These are phyloP conservation scores for Nakaseomyces kungkrabaensis DNA, from an alignment of 1,139 yeast species.

Conservation along the genomic window DNA sequence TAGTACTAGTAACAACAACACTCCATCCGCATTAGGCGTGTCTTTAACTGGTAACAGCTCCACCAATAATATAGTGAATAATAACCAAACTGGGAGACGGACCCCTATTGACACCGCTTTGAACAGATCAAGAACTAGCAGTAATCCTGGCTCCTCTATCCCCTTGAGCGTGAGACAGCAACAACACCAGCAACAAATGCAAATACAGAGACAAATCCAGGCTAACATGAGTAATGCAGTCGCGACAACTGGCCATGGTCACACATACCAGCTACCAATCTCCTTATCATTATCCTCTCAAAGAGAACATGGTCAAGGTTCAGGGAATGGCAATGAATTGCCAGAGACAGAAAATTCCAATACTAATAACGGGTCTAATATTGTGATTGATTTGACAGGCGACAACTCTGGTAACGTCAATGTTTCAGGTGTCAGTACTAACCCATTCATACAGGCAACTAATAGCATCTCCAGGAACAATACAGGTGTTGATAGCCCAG, in stretches of 20 bases:
- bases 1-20: background rate
- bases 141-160: background rate
- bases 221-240: background rate
- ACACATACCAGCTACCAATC: slow-evolving; percentile 3
- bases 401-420: background rate
- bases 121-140: background rate
- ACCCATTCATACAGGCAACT: slow-evolving; percentile 1
- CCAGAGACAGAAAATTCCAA: background rate
- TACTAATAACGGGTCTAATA: background rate
- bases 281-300: slow-evolving; percentile 3
- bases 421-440: background rate
- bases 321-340: background rate
- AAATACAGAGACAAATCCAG: slow-evolving; percentile 3
- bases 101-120: background rate
- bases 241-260: background rate
- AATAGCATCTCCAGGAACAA: slow-evolving; percentile 4
- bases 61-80: background rate
- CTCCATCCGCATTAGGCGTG: background rate
- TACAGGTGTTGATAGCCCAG: background rate
- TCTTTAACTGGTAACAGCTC: background rate
- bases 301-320: background rate
- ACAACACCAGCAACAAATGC: slow-evolving; percentile 6
- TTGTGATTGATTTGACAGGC: slow-evolving; percentile 2
- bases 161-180: slow-evolving; percentile 3
- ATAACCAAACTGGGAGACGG: background rate